Base-by-base conservation (phyloP, 352 stramenopile species). In the Phytophthora syringae region DNA sequence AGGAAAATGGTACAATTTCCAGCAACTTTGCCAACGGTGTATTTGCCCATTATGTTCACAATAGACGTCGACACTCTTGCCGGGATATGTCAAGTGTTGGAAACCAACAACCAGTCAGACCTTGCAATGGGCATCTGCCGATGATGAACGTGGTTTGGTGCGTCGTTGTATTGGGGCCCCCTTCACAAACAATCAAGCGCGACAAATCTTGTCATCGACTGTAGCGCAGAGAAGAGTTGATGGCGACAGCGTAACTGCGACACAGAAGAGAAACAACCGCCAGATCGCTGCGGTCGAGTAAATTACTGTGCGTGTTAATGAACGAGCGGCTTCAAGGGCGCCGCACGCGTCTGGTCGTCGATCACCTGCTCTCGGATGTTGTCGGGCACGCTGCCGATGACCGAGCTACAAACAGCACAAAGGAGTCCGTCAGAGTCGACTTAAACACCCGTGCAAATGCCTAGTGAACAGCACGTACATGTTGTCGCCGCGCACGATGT, bases 401-500 rank as follows among this genome's bases (percentile, higher is more conserved):
- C 73, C 7, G 83, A 91, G 48, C 88, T 94, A 52, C 48, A 34
- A 75, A 13, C 10, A 40, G n/a, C 43, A 54, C n/a, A 36, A 22
- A 61, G 48, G 18, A 53, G 22, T 3, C n/a, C 25, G 30, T 49
- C 20, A 52, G 15, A n/a, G 51, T 9, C 40, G 36, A 32, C 5
- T 6, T 22, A 21, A 40, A 32, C 3, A 6, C 9, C 13, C 13
- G 15, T 15, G 10, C 34, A 71, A 24, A 5, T 20, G 11, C 32
- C 22, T 9, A 58, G n/a, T n/a, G 12, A 39, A 13, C 21, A 21
- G 10, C 15, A 51, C 80, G 66, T 78, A 96, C 89, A 98, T 97
- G 74, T 98, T 98, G 77, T 98, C 93, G 21, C 94, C 95, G 47
- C 95, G 88, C 39, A 98, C 84, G 61, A 98, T 97, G 65, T 98